Percentiles rank a stretch among this genome's conserved stretches.
Conservation (phyloP, 495 filamentous ascomycete genomes). For the Podospora australis region DNA sequence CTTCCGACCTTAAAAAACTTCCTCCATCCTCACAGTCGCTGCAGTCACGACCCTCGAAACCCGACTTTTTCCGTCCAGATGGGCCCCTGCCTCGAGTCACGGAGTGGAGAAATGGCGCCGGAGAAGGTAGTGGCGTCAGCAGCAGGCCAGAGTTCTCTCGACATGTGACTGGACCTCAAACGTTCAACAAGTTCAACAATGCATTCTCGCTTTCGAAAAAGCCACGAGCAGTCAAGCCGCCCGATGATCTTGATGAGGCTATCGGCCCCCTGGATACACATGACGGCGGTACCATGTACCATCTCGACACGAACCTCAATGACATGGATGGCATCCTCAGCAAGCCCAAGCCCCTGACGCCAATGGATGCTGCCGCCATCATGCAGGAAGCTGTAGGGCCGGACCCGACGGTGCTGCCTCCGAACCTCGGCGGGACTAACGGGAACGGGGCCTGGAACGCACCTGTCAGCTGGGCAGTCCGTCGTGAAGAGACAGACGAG, state of each 20-base stretch:
- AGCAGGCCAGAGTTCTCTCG: background rate
- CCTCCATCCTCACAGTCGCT: slow-evolving; percentile 50
- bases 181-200: slow-evolving; percentile 56
- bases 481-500: slow-evolving; percentile 57
- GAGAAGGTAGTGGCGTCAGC: slow-evolving; percentile 31
- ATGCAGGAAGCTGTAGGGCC: slow-evolving; percentile 39
- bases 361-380: slow-evolving; percentile 44
- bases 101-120: slow-evolving; percentile 33
- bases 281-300: slow-evolving; percentile 45
- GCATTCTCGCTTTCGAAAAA: slow-evolving; percentile 47
- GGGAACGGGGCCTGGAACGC: slow-evolving; percentile 65
- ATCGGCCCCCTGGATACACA: slow-evolving; percentile 40
- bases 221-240: slow-evolving; percentile 28
- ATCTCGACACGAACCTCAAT: slow-evolving; percentile 75
- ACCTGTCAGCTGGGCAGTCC: slow-evolving; percentile 90
- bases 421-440: too few species aligned
- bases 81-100: slow-evolving; percentile 39
- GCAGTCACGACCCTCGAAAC: slow-evolving; percentile 38
- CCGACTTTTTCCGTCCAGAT: slow-evolving; percentile 45
- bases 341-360: slow-evolving; percentile 53
- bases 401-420: too few species aligned
- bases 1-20: slow-evolving; percentile 45
- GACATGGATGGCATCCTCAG: slow-evolving; percentile 81
- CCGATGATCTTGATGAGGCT: slow-evolving; percentile 43
- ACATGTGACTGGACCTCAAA: slow-evolving; percentile 7